Conservation (phyloP, 495 filamentous ascomycete species). For the Penicillium paradoxum region DNA sequence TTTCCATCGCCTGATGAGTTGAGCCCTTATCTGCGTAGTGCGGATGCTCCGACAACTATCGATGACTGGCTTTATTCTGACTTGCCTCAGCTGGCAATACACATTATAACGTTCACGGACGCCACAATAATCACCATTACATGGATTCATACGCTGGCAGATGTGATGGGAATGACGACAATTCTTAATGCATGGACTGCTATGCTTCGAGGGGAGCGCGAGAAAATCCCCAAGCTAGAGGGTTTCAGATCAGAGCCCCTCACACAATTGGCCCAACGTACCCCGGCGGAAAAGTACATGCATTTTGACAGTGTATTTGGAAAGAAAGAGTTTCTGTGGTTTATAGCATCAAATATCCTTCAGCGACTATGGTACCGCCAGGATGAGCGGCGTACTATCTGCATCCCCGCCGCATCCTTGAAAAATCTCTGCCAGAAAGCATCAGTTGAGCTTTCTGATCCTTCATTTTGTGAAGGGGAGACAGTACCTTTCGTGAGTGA, state of each 20-base stretch:
- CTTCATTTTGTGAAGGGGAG: not conserved
- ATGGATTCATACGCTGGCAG: not conserved
- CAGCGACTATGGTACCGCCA: not conserved
- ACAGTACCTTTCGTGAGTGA: not conserved
- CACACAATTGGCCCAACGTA: not conserved
- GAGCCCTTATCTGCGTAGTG: not conserved
- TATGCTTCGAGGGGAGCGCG: not conserved
- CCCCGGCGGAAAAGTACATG: not conserved
- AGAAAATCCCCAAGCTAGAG: not conserved
- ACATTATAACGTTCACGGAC: not conserved
- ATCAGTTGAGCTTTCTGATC: not conserved
- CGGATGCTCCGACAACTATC: not conserved
- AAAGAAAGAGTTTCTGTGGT: not conserved
- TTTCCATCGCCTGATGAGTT: not conserved
- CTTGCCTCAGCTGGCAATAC: not conserved
- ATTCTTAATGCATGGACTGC: conserved; percentile 1
- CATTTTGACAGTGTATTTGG: not conserved
- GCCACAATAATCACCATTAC: not conserved
- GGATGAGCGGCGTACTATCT: not conserved
- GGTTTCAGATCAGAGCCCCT: not conserved
- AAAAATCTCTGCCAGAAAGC: not conserved
- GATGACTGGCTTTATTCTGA: not conserved
- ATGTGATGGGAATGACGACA: not conserved
- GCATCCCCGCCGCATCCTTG: not conserved
- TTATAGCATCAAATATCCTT: not conserved